A percentile compares a stretch with the other conserved stretches of the same genome.
These are phyloP conservation scores for Penicillium simplicissimum DNA, from an alignment of 495 filamentous ascomycete species.

Conservation along the genomic window DNA sequence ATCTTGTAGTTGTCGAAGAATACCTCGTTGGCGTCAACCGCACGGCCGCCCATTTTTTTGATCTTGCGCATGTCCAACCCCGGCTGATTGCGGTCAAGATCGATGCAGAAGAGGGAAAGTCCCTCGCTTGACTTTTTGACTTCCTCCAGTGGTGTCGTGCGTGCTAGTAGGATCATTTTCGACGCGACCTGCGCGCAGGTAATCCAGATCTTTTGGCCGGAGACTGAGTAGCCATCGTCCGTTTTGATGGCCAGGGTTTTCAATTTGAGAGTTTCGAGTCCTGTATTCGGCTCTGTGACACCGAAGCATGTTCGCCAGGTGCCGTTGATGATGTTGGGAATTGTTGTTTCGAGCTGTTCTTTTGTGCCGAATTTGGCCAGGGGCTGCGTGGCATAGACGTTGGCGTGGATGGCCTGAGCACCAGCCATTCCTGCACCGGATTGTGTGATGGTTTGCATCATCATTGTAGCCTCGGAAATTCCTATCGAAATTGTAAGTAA, in stretches of 20 bases:
- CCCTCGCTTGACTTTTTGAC: constrained; percentile 67
- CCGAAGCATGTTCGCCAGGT: constrained; percentile 72
- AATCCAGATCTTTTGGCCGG: constrained; percentile 84
- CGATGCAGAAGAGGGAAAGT: constrained; percentile 75
- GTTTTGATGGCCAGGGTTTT: constrained; percentile 57
- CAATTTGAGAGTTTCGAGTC: constrained; percentile 71
- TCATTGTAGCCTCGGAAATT: constrained; percentile 80
- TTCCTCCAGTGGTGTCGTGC: constrained; percentile 67
- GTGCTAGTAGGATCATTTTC: constrained; percentile 77
- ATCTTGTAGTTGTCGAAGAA: constrained; percentile 77
- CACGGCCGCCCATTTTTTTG: constrained; percentile 78
- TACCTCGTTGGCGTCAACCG: constrained; percentile 80
- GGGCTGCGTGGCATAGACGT: constrained; percentile 77
- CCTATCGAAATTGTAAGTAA: constrained; percentile 22
- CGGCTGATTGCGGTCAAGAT: constrained; percentile 58
- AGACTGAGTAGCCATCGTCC: constrained; percentile 57
- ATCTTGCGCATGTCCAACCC: constrained; percentile 67
- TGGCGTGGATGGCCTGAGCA: constrained; percentile 74
- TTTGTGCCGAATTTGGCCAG: constrained; percentile 67
- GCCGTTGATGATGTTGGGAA: constrained; percentile 69
- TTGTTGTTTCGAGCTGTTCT: constrained; percentile 58
- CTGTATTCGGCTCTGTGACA: constrained; percentile 65
- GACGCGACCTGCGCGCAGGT: constrained; percentile 74
- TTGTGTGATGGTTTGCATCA: constrained; percentile 81
- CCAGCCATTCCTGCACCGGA: constrained; percentile 77